Base-by-base conservation (phyloP, 31 red algal genomes). In the Asparagopsis taxiformis region DNA sequence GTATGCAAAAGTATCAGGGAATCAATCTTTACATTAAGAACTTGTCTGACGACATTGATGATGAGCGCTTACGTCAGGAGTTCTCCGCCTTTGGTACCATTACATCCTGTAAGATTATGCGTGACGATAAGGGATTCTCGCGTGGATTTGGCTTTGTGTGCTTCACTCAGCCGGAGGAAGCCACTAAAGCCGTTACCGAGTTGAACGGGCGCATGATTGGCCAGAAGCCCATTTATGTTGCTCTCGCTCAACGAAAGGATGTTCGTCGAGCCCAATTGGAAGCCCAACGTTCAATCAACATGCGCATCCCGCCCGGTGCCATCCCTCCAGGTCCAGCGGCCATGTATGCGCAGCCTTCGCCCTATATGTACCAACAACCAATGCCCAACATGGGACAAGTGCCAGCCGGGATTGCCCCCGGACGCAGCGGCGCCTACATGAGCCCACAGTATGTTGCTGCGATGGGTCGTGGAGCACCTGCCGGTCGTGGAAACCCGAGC, bases 141-240 rank as follows among this genome's bases (percentile, higher is more conserved):
- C 59, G 75, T 26, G 96, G 96, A 48, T 99, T 99, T 51, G 96
- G 96, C 1, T 99, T 99, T 90, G 96, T 99, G 34, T 94, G 91
- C 67, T 99, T 92, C 71, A 77, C 88, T 11, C 79, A 80, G 22
- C 96, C 91, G 2, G 96, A 94, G 20, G 96, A 99, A 72, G 96
- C 96, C 13, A 99, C 87, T 3, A 94, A 95, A 69, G 96, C 96
- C 16, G 96, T 99, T 1, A 95, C 87, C 31, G 96, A 95, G 62
- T 68, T 99, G 59, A 99, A 99, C 36, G 87, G 88, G 8, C 81
- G 82, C 11, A 92, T 99, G 79, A 71, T 99, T 38, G 91, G 91
- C 6, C 72, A 84, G 9, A 99, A 99, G 69, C 96, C 96, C 6
- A 89, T 99, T 30, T 99, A 92, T 65, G 96, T 99, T 43, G 91